phyloP scores from a whole-genome alignment of 202 grass and related monocot genomes.

The Schoenoplectus tabernaemontani region DNA sequence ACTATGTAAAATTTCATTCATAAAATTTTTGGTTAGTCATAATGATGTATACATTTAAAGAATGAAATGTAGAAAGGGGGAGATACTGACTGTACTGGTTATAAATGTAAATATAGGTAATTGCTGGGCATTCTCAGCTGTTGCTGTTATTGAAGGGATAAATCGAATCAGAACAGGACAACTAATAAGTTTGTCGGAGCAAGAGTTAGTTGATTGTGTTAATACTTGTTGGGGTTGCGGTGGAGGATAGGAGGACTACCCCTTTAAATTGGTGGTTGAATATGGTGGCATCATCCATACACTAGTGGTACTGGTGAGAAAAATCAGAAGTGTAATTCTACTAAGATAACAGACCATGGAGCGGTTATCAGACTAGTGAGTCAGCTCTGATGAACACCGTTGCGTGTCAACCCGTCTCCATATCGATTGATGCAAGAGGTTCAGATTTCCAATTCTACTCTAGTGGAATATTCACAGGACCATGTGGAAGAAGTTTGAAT shows the following conservation, averaged over 20 bases:
- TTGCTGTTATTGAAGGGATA: constrained; percentile 36
- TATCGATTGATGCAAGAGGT: constrained; percentile 31
- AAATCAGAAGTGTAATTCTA: constrained; percentile 13
- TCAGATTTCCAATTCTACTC: constrained; percentile 36
- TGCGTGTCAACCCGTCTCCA: constrained; percentile 33
- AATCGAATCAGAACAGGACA: constrained; percentile 24
- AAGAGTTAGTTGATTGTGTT: constrained; percentile 49
- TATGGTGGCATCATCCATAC: constrained; percentile 58
- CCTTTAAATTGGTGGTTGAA: constrained; percentile 28
- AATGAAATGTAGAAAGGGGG: neutral
- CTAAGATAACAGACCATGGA: neutral
- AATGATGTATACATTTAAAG: neutral
- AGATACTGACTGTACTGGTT: neutral
- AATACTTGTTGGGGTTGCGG: constrained; percentile 19
- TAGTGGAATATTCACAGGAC: constrained; percentile 28
- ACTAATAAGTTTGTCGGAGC: constrained; percentile 35
- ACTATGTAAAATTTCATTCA: neutral
- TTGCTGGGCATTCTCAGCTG: constrained; percentile 42
- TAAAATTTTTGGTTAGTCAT: neutral
- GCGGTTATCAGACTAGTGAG: constrained; percentile 21
- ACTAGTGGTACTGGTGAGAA: neutral
- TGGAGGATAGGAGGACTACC: constrained; percentile 5
- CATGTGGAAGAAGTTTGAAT: constrained; percentile 18
- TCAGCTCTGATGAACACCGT: constrained; percentile 20
- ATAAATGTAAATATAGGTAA: constrained; percentile 2